phyloP scores from a whole-genome alignment of 2,329 filamentous ascomycete species.

The Cordyceps tenuipes region DNA sequence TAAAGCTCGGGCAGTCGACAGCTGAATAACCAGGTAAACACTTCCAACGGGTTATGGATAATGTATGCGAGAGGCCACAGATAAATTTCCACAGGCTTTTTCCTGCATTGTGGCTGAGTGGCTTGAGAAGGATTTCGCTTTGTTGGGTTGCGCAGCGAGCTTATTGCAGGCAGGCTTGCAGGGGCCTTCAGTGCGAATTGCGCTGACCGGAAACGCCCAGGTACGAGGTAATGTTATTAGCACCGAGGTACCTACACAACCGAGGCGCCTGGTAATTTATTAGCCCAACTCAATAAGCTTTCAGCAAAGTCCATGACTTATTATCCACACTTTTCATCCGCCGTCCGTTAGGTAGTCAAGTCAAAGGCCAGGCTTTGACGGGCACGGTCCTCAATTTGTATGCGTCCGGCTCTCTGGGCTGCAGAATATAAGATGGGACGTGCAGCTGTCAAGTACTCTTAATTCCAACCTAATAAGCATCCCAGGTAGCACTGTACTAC shows the following conservation, averaged over 20 bases:
- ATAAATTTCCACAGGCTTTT: not conserved
- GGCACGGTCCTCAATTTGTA: too few relatives aligned
- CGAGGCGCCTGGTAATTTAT: not conserved
- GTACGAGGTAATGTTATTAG: not conserved
- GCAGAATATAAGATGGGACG: not conserved
- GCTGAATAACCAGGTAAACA: too few relatives aligned
- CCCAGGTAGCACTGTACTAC: not conserved
- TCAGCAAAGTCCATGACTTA: not conserved
- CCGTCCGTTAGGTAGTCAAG: not conserved
- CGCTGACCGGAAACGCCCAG: not conserved
- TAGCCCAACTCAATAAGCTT: not conserved
- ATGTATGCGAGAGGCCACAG: not conserved
- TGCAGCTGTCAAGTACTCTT: slow-evolving; percentile 5
- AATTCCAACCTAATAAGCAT: not conserved
- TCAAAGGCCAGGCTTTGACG: not conserved
- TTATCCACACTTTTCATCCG: not conserved
- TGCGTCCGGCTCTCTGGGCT: not conserved
- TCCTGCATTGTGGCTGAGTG: not conserved
- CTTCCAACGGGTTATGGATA: too few relatives aligned
- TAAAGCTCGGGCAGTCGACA: too few relatives aligned
- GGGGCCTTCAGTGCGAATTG: not conserved
- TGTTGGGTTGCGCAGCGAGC: not conserved
- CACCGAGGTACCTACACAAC: not conserved
- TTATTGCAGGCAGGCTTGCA: not conserved
- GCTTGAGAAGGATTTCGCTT: slow-evolving; percentile 1